Base-by-base conservation (phyloP, 1,284 basidiomycete genomes). In the Cerioporus squamosus region DNA sequence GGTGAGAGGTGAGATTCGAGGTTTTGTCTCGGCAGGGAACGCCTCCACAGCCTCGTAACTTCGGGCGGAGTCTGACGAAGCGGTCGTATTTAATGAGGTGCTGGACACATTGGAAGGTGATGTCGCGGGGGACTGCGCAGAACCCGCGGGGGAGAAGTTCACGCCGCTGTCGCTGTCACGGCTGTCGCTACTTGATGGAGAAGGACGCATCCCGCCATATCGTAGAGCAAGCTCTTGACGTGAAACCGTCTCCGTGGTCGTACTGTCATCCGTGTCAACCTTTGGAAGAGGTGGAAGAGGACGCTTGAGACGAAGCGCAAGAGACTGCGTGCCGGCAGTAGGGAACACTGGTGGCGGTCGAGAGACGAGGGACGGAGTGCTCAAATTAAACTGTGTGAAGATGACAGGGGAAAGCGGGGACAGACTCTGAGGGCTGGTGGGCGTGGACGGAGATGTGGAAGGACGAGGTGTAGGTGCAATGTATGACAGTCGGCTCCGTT, bases 241-340 rank as follows among this genome's bases (percentile, higher is more conserved):
- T 53, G 58, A 50, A 47, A 22, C n/a, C 18, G 39, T 24, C 23
- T 47, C 43, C 43, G 22, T 29, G 31, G 51, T 55, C 33, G 20
- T 17, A 26, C 38, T 53, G 48, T 42, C 53, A 51, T 47, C 31
- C 14, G 50, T 60, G 63, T 53, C 49, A 44, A 59, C 51, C 38
- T 55, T 53, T 52, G 63, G 63, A 53, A 64, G 60, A 9, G 60
- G 55, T 5, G 63, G 63, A 2, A 64, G 54, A 2, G 63, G 60
- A 22, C 63, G 63, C 39, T 50, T 62, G 3, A 55, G 48, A 1
- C 60, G 57, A 12, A 52, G 48, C 5, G 52, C 57, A 26, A 64
- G 54, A 15, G 60, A 60, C 38, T 43, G 45, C 24, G 59, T 48
- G n/a, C 43, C 48, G 20, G 52, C 44, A 6, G 36, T 44, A 8